Percentiles rank a stretch among this genome's conserved stretches.
Conservation (phyloP, 495 filamentous ascomycete genomes). For the Xylaria flabelliformis region DNA sequence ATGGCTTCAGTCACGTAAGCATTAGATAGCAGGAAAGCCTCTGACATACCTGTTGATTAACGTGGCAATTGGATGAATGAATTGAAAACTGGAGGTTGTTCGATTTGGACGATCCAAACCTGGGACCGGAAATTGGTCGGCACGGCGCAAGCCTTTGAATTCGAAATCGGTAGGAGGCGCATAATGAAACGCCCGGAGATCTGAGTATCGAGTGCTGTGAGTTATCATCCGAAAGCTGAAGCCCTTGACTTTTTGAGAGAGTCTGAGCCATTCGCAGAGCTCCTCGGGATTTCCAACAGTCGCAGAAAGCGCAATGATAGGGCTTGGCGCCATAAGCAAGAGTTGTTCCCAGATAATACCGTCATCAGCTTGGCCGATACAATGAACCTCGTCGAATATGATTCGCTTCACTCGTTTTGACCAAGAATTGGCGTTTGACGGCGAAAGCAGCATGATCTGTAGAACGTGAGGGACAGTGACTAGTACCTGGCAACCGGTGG, state of each 20-base stretch:
- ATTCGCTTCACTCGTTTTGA: conserved; percentile 70
- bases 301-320: conserved; percentile 80
- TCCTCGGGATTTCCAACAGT: conserved; percentile 78
- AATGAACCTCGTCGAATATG: conserved; percentile 87
- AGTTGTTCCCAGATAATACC: conserved; percentile 84
- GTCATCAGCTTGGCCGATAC: conserved; percentile 77
- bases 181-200: conserved; percentile 74
- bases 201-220: conserved; percentile 72
- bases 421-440: conserved; percentile 70
- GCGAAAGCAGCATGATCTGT: conserved; percentile 77
- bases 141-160: conserved; percentile 60
- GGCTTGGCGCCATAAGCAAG: conserved; percentile 73
- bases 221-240: conserved; percentile 66
- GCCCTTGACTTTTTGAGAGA: conserved; percentile 59
- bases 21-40: neutral
- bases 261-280: conserved; percentile 70
- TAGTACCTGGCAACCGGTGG: conserved; percentile 72
- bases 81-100: conserved; percentile 53
- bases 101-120: conserved; percentile 50
- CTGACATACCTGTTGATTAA: conserved; percentile 58
- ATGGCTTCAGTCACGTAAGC: neutral
- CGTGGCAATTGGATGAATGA: conserved; percentile 72
- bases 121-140: conserved; percentile 41
- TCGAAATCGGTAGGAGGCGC: conserved; percentile 55
- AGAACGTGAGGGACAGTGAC: conserved; percentile 80